These are phyloP conservation scores for Trametes cinnabarina DNA, from an alignment of 768 basidiomycete genomes.

Conservation along the genomic window DNA sequence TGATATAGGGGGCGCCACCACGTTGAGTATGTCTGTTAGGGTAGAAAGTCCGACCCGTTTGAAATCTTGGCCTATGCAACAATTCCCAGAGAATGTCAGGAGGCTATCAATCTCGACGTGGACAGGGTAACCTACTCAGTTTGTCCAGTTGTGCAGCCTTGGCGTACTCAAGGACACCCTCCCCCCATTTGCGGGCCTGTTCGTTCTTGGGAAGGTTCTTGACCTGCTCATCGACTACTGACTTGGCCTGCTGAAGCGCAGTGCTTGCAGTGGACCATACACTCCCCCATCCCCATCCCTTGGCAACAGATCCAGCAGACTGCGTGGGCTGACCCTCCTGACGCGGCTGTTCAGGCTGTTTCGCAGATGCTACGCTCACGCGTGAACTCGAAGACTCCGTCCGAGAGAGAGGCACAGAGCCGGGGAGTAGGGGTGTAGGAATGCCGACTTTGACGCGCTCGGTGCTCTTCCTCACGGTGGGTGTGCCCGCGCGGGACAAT, in stretches of 20 bases:
- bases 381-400: constrained; percentile 26
- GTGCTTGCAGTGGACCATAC: constrained; percentile 89
- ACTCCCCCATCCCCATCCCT: constrained; percentile 80
- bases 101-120: not conserved
- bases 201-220: constrained; percentile 84
- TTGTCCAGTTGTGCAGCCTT: constrained; percentile 87
- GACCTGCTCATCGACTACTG: constrained; percentile 91
- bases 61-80: constrained; percentile 75
- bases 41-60: constrained; percentile 86
- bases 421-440: constrained; percentile 34
- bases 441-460: constrained; percentile 70
- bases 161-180: constrained; percentile 82
- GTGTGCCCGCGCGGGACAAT: constrained; percentile 65
- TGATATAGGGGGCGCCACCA: constrained; percentile 96
- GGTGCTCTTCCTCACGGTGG: constrained; percentile 69
- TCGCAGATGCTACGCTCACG: constrained; percentile 12
- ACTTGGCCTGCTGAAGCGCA: constrained; percentile 82
- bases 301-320: constrained; percentile 6
- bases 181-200: constrained; percentile 85
- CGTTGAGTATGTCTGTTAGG: constrained; percentile 88
- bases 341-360: constrained; percentile 10
- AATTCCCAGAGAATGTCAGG: constrained; percentile 7
- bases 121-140: constrained; percentile 54
- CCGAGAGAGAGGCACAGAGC: constrained; percentile 35
- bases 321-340: constrained; percentile 22